Evolutionary conservation across 2,329 filamentous ascomycete species (phyloP), one percentile per base, ranked within the genome.

Genomic region (Didymella keratinophila): DNA sequence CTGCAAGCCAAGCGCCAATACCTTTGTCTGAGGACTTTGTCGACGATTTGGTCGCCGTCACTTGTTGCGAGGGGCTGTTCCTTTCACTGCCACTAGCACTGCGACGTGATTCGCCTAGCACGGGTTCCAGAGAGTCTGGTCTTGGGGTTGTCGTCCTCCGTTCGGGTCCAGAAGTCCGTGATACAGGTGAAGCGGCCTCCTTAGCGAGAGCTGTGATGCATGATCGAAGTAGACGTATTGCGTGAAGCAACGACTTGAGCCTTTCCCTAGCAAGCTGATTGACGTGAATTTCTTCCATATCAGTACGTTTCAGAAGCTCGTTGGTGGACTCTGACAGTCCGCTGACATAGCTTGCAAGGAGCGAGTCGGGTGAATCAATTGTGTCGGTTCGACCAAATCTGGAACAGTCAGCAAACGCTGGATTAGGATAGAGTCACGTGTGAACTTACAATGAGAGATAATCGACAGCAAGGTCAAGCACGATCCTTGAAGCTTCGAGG

Each of bases 1-100:
- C 66, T 11, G 70, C 69, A 23, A 73, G 68, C 71, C 71, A 73
- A 12, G 66, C 70, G 2, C 70, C 69, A 18, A 73, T 72, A 8
- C 68, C 65, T 41, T 65, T 65, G 23, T 60, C 49, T 16, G 57
- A 60, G n/a, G 43, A 27, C 27, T 58, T 58, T n/a, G 50, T 42
- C 23, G 50, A 60, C 6, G 43, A 37, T 21, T 58, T 58, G n/a
- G 41, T 54, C 21, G 50, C 46, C 18, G 55, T 39, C 23, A 62
- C 48, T 30, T 63, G 52, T 14, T 63, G 55, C 14, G 63, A 52
- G n/a, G 65, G 62, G 20, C 48, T 50, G 49, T 47, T 41, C n/a
- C 56, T 64, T 14, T 61, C 62, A 32, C 59, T 65, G 11, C 60
- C 60, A 34, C 59, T 65, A 14, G 57, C 56, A 43, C 68, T 67